A percentile compares a stretch with the other conserved stretches of the same genome.
These are phyloP conservation scores for Aspergillus sp. DNA, from an alignment of 2,329 filamentous ascomycete genomes.

Conservation along the genomic window DNA sequence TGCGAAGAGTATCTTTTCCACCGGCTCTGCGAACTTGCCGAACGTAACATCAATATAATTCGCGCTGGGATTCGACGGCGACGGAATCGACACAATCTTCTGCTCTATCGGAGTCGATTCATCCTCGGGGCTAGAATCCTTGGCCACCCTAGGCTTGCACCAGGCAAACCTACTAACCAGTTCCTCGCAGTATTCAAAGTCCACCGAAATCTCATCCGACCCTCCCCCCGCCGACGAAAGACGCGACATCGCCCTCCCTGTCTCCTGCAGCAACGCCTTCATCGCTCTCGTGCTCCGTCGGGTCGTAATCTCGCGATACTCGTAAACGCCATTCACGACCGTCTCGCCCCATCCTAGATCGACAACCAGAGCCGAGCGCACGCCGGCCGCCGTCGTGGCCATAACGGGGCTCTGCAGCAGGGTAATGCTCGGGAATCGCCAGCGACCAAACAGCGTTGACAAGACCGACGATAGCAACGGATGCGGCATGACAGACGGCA, in stretches of 20 bases:
- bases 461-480: conserved; percentile 74
- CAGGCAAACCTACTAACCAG: conserved; percentile 73
- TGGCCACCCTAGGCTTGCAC: conserved; percentile 54
- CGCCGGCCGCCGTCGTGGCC: conserved; percentile 72
- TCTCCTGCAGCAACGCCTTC: conserved; percentile 67
- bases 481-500: conserved; percentile 76
- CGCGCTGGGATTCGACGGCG: conserved; percentile 41
- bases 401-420: conserved; percentile 76
- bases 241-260: conserved; percentile 50
- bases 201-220: conserved; percentile 48
- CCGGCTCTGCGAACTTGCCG: conserved; percentile 68
- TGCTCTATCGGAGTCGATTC: conserved; percentile 5
- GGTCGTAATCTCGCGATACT: conserved; percentile 78
- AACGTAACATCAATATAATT: conserved; percentile 63
- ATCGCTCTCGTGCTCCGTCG: conserved; percentile 72
- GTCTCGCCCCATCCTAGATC: conserved; percentile 95
- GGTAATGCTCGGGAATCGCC: conserved; percentile 77
- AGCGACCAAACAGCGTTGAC: conserved; percentile 75
- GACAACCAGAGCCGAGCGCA: conserved; percentile 81
- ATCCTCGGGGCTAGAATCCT: background rate
- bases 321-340: conserved; percentile 79
- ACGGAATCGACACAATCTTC: conserved; percentile 47
- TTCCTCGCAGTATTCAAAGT: conserved; percentile 81
- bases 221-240: conserved; percentile 22
- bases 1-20: conserved; percentile 73